phyloP scores from a whole-genome alignment of 2,329 filamentous ascomycete species.

The Pseudogymnoascus sp. region DNA sequence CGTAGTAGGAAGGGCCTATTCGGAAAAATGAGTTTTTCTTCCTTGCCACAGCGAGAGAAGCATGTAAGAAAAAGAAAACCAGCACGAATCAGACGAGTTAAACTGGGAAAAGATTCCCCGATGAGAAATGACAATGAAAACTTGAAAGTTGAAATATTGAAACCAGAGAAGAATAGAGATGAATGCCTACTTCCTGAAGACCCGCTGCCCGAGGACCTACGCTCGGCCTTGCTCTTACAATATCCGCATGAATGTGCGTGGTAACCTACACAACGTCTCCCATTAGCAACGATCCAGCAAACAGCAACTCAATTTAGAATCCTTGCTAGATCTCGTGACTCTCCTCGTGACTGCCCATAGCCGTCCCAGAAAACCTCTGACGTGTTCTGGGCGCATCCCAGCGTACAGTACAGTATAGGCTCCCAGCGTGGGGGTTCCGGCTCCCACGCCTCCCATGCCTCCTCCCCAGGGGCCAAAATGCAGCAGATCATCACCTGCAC shows the following conservation, averaged over 20 bases:
- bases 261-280: neutral
- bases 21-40: neutral
- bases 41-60: neutral
- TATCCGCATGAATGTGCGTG: slow-evolving; percentile 18
- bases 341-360: neutral
- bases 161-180: neutral
- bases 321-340: neutral
- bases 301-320: neutral
- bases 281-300: neutral
- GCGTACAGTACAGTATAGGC: neutral
- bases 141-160: neutral
- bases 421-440: neutral
- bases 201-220: slow-evolving; percentile 13
- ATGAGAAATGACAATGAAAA: neutral
- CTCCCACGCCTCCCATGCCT: neutral
- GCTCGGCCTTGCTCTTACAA: slow-evolving; percentile 19
- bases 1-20: slow-evolving; percentile 67
- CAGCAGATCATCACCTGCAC: neutral
- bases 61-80: neutral
- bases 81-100: neutral
- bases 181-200: neutral
- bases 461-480: neutral
- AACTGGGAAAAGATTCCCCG: neutral
- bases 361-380: neutral
- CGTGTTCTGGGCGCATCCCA: neutral